Evolutionary conservation across 2,329 filamentous ascomycete species (phyloP), one percentile per base, ranked within the genome.

Genomic region (Plectosphaerella cucumerina): DNA sequence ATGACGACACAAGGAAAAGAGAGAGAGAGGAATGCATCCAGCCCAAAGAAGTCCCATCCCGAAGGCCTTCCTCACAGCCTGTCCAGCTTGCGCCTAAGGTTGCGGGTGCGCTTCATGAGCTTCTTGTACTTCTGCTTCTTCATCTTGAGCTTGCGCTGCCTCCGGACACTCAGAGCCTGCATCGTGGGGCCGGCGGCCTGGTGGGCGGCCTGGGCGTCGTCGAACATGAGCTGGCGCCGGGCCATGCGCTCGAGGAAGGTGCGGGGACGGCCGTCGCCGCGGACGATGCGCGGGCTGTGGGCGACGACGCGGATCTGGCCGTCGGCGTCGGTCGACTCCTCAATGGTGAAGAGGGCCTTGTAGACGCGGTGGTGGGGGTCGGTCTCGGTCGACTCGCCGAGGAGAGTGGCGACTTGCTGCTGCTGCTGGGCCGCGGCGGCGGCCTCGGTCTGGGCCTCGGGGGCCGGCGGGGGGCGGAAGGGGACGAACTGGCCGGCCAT

Each of bases 61-160:
- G 5, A 20, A 17, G 5, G 8, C 9, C n/a, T 18, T 6, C n/a
- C 54, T 71, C 75, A 83, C 57, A 81, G 74, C 64, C 85, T 81
- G 63, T 88, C 90, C 63, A 94, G 77, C 76, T 92, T 96, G 67
- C 91, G 85, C 67, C 93, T 86, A 76, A 91, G 71, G 67, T 90
- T 93, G 69, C 93, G 84, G 65, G 93, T 97, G 71, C 85, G 82
- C 79, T 87, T 89, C 89, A 96, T 91, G 60, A 97, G 78, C 84
- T 99, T 99, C 91, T 97, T 97, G 74, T 96, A 96, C 85, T 99
- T 99, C 82, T 97, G 93, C 84, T 97, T 99, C 89, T 99, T 99
- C 92, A 99, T 99, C 84, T 91, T 96, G 65, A 97, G 75, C 76
- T 94, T 95, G 66, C 91, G 80, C 72, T 96, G 90, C 70, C 94